Evolutionary conservation across 768 basidiomycete genomes (phyloP).

Genomic region (Clathrus columnatus): DNA sequence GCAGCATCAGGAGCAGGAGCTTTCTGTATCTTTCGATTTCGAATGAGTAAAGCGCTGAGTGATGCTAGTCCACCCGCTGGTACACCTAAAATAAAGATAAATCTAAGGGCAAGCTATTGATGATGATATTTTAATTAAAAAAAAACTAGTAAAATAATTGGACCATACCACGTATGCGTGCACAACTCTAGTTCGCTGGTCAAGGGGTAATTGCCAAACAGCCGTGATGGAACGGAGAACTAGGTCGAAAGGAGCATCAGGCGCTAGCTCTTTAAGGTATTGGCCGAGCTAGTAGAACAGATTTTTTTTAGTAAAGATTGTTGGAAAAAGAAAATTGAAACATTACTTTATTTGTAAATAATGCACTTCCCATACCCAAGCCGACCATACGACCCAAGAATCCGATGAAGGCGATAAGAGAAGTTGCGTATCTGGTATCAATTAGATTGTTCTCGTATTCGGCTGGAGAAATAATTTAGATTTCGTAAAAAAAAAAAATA

Average conservation of each 20-base stretch:
- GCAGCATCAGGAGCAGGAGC: background rate
- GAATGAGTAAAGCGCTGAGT: background rate
- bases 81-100: constrained; percentile 4
- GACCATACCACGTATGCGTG: constrained; percentile 9
- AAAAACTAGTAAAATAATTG: background rate
- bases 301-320: too few species aligned
- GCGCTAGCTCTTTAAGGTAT: background rate
- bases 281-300: constrained; percentile 1
- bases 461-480: background rate
- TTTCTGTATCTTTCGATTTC: background rate
- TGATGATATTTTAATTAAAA: background rate
- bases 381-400: constrained; percentile 9
- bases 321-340: too few species aligned
- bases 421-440: constrained; percentile 5
- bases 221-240: constrained; percentile 2
- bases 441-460: constrained; percentile 2
- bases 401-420: background rate
- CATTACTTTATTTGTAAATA: constrained; percentile 10
- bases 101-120: constrained; percentile 4
- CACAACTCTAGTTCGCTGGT: background rate
- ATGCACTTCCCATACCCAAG: background rate
- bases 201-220: background rate
- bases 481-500: background rate
- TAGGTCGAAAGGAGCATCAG: constrained; percentile 4
- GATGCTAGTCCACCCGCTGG: constrained; percentile 1